Evolutionary conservation across 2,329 filamentous ascomycete species (phyloP).

Genomic region (Fusarium fracticaudum): DNA sequence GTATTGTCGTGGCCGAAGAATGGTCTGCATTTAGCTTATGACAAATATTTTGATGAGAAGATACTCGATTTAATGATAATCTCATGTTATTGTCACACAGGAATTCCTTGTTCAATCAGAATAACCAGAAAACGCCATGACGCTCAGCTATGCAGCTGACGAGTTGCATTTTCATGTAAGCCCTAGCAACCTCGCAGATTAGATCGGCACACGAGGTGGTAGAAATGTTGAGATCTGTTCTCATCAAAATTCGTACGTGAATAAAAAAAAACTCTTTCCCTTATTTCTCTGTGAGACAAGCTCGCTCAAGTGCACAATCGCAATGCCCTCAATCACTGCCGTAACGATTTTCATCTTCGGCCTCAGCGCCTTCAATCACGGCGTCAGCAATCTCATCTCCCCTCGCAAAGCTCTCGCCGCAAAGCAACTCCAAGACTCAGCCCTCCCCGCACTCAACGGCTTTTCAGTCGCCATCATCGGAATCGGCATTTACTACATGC

Average conservation of each 20-base stretch:
- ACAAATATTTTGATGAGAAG: background rate
- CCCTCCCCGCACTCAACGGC: constrained; percentile 24
- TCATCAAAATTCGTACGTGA: background rate
- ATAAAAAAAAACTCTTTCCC: accelerated
- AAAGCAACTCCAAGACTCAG: constrained; percentile 13
- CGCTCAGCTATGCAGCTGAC: background rate
- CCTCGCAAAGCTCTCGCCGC: constrained; percentile 16
- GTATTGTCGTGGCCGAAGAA: background rate
- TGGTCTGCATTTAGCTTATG: background rate
- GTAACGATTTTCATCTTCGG: constrained; percentile 21
- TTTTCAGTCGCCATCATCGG: constrained; percentile 25
- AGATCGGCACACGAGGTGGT: background rate
- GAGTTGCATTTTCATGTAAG: background rate
- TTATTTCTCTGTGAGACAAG: too few species aligned
- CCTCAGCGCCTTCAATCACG: constrained; percentile 22
- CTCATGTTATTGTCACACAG: background rate
- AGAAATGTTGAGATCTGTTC: background rate
- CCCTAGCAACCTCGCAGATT: background rate
- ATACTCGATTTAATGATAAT: constrained; percentile 2
- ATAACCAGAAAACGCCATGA: background rate
- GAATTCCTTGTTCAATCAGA: background rate
- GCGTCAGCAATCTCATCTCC: constrained; percentile 22
- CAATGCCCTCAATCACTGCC: constrained; percentile 1
- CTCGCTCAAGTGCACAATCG: background rate
- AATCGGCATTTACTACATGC: constrained; percentile 18